Evolutionary conservation across 192 early-diverging fungal species (phyloP).

Genomic region (Entomortierella parvispora): DNA sequence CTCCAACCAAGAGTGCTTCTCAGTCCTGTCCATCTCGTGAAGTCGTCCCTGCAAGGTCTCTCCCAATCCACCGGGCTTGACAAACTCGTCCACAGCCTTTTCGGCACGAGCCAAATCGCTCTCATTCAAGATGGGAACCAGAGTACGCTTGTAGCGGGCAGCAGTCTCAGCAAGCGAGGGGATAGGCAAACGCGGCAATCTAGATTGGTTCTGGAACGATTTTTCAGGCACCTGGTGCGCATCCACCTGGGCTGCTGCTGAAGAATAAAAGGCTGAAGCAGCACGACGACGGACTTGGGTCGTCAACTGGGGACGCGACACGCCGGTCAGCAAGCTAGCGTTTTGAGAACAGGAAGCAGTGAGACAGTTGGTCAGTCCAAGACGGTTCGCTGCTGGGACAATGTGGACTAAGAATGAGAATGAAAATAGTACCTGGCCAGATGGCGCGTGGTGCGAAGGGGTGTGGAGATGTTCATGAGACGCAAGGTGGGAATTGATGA

Average conservation of each 20-base stretch:
- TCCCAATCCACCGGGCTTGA: conserved; percentile 72
- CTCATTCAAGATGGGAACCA: conserved; percentile 71
- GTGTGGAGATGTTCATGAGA: background rate
- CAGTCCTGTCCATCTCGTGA: conserved; percentile 70
- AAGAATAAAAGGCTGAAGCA: conserved; percentile 20
- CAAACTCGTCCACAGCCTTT: conserved; percentile 77
- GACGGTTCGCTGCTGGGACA: background rate
- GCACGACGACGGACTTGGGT: conserved; percentile 11
- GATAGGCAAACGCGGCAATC: conserved; percentile 86
- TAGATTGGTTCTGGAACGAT: conserved; percentile 75
- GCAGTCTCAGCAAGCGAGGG: conserved; percentile 82
- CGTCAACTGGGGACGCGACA: conserved; percentile 12
- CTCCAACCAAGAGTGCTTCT: conserved; percentile 90
- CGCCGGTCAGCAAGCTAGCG: conserved; percentile 23
- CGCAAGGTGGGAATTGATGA: background rate
- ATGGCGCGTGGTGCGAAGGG: background rate
- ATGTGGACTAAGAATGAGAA: background rate
- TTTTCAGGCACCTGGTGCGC: conserved; percentile 8
- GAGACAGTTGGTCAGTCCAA: no score
- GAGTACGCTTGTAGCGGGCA: conserved; percentile 79
- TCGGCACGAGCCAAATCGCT: conserved; percentile 69
- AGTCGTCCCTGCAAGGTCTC: conserved; percentile 81
- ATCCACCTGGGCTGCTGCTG: conserved; percentile 5
- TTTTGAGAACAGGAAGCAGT: background rate
- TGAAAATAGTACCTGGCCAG: background rate